phyloP scores from a whole-genome alignment of 257 asterid genomes.

The Solanum infundibuliforme region DNA sequence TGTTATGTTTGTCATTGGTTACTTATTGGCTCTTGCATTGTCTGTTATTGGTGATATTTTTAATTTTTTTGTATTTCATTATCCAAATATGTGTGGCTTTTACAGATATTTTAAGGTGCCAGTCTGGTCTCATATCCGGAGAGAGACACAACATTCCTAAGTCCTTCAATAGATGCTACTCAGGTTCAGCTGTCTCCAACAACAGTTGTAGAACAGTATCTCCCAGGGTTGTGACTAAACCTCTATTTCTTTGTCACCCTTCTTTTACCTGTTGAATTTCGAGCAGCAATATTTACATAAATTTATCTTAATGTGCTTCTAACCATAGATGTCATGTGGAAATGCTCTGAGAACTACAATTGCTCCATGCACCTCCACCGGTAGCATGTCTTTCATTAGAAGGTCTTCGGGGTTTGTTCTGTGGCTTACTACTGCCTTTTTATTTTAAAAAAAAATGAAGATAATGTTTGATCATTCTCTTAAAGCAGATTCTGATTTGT shows the following conservation, averaged over 20 bases:
- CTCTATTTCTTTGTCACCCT: background rate
- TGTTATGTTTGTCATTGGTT: background rate
- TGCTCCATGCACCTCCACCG: constrained; percentile 20
- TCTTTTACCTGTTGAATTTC: background rate
- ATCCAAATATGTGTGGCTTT: background rate
- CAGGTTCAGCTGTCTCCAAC: constrained; percentile 7
- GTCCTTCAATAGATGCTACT: constrained; percentile 15
- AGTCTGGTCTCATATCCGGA: constrained; percentile 18
- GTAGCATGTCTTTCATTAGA: constrained; percentile 31
- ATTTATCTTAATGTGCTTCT: background rate
- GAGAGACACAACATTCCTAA: constrained; percentile 23
- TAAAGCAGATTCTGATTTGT: background rate
- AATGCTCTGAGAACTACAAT: constrained; percentile 33
- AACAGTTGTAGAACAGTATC: constrained; percentile 22
- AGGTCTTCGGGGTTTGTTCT: constrained; percentile 32
- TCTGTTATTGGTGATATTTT: background rate
- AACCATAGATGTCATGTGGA: constrained; percentile 38
- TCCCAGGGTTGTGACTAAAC: constrained; percentile 22
- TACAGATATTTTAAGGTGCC: constrained; percentile 34
- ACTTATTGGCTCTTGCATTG: background rate
- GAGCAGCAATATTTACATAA: background rate
- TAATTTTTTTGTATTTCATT: background rate
- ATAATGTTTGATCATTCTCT: background rate
- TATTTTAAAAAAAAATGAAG: background rate
- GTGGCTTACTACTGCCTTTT: background rate